A percentile compares a stretch with the other conserved stretches of the same genome.
Conservation (phyloP, 2,329 filamentous ascomycete species). For the Amylocarpus encephaloides region DNA sequence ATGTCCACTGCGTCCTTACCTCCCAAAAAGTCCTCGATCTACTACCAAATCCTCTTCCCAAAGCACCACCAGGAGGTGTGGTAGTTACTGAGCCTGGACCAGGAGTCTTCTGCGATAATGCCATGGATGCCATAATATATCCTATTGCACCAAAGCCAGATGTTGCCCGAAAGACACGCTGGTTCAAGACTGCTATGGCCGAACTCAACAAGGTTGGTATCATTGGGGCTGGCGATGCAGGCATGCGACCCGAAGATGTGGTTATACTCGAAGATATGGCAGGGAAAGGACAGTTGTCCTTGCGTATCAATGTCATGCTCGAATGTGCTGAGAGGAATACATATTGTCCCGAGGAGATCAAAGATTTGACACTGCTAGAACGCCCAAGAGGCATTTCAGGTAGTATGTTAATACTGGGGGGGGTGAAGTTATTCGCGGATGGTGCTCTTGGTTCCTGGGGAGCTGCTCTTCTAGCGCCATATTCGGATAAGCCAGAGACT, state of each 20-base stretch:
- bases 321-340: slow-evolving; percentile 60
- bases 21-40: slow-evolving; percentile 57
- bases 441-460: slow-evolving; percentile 67
- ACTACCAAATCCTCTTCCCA: slow-evolving; percentile 42
- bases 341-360: slow-evolving; percentile 51
- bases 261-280: slow-evolving; percentile 48
- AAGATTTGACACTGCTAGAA: slow-evolving; percentile 25
- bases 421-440: slow-evolving; percentile 66
- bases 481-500: slow-evolving; percentile 54
- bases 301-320: slow-evolving; percentile 63
- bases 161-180: slow-evolving; percentile 45
- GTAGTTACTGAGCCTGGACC: slow-evolving; percentile 53
- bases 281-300: slow-evolving; percentile 46
- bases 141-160: slow-evolving; percentile 51
- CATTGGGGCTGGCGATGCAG: slow-evolving; percentile 64
- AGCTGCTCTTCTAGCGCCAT: slow-evolving; percentile 64
- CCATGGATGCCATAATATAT: slow-evolving; percentile 53
- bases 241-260: slow-evolving; percentile 49
- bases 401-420: slow-evolving; percentile 45
- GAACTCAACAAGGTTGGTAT: slow-evolving; percentile 58
- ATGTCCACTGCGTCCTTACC: slow-evolving; percentile 66
- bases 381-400: slow-evolving; percentile 16
- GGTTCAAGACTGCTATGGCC: slow-evolving; percentile 53
- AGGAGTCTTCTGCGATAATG: slow-evolving; percentile 69
- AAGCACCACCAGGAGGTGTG: slow-evolving; percentile 56